A percentile compares a stretch with the other conserved stretches of the same genome.
Conservation (phyloP, 306 rosid species). For the Parietaria judaica region DNA sequence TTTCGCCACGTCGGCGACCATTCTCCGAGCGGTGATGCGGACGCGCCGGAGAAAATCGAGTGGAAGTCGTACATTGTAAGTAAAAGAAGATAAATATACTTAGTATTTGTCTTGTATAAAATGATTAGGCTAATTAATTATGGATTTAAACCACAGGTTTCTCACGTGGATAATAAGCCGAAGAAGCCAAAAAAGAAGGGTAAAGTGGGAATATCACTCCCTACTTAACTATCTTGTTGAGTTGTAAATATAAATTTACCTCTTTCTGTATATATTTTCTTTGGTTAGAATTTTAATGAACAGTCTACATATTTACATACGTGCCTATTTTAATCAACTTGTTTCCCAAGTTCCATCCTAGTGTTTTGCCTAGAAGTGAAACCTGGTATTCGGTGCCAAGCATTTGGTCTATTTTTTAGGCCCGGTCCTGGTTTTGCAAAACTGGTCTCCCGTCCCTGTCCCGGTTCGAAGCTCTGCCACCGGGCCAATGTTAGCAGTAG, state of each 20-base stretch:
- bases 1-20: conserved; percentile 61
- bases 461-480: too few relatives aligned
- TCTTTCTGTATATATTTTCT: neutral
- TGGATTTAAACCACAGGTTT: conserved; percentile 32
- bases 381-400: too few relatives aligned
- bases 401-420: too few relatives aligned
- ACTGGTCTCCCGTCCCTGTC: too few relatives aligned
- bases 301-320: neutral
- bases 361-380: too few relatives aligned
- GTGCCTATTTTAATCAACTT: too few relatives aligned
- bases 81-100: conserved; percentile 3
- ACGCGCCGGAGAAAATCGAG: conserved; percentile 33
- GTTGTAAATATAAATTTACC: conserved; percentile 15
- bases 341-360: too few relatives aligned
- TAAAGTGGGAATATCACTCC: conserved; percentile 6
- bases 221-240: neutral
- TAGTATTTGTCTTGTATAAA: too few relatives aligned
- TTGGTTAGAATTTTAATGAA: neutral
- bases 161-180: conserved; percentile 42
- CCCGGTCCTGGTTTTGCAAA: too few relatives aligned
- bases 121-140: neutral
- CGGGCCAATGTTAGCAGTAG: too few relatives aligned
- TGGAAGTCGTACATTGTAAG: conserved; percentile 89
- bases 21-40: conserved; percentile 33
- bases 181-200: conserved; percentile 36